Evolutionary conservation across 1,284 basidiomycete species (phyloP).

Genomic region (Moesziomyces antarcticus): DNA sequence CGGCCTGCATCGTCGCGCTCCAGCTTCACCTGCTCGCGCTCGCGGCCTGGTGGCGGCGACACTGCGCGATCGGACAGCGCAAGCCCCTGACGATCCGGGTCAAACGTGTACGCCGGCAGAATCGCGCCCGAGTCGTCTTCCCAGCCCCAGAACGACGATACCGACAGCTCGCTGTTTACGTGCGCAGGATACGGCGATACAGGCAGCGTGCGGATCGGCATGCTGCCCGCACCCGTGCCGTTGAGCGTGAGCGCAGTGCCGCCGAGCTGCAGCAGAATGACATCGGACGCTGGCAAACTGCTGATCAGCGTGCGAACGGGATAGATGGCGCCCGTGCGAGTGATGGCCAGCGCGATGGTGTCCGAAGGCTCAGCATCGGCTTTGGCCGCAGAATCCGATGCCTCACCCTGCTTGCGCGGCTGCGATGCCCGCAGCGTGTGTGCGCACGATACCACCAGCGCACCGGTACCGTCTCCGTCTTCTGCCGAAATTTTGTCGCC

Average conservation of each 20-base stretch:
- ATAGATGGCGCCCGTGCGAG: conserved; percentile 68
- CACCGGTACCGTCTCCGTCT: conserved; percentile 65
- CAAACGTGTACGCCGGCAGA: conserved; percentile 43
- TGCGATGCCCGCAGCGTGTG: conserved; percentile 73
- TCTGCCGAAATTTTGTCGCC: conserved; percentile 47
- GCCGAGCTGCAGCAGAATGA: conserved; percentile 69
- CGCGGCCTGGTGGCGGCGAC: conserved; percentile 35
- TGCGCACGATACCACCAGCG: conserved; percentile 74
- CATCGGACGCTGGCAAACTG: conserved; percentile 74
- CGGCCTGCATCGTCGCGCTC: conserved; percentile 53
- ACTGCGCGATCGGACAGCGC: conserved; percentile 1
- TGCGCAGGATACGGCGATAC: conserved; percentile 77
- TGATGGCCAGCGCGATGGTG: conserved; percentile 67
- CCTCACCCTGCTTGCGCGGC: conserved; percentile 12
- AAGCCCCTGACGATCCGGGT: conserved; percentile 17
- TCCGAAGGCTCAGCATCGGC: conserved; percentile 5
- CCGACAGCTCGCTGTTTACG: conserved; percentile 71
- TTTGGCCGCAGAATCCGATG: conserved; percentile 34
- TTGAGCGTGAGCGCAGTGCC: conserved; percentile 44
- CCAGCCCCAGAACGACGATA: conserved; percentile 73
- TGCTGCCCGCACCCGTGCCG: neutral
- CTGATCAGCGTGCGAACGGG: conserved; percentile 73
- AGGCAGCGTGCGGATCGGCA: conserved; percentile 71
- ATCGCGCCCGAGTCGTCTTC: conserved; percentile 57
- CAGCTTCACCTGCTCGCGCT: conserved; percentile 40